Percentiles rank a stretch among this genome's conserved stretches.
These are phyloP conservation scores for Rosa rugosa DNA, from an alignment of 306 rosid genomes.

Conservation along the genomic window DNA sequence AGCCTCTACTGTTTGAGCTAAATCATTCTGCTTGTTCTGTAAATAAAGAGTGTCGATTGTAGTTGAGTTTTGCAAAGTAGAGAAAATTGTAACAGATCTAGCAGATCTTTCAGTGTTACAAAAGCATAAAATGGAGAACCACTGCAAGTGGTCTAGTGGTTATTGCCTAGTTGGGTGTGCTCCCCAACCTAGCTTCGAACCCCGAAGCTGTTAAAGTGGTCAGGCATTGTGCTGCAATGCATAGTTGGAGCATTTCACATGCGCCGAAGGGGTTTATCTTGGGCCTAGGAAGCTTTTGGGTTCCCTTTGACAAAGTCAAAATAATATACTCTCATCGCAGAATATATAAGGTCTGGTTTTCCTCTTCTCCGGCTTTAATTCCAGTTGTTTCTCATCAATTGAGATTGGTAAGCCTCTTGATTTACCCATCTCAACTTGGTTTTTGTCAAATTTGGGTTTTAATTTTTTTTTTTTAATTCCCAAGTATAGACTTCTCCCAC, in stretches of 20 bases:
- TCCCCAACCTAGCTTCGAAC: too few relatives aligned
- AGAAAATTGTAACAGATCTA: not conserved
- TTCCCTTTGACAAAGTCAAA: too few relatives aligned
- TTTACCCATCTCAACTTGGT: not conserved
- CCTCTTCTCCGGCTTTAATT: not conserved
- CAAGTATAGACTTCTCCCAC: not conserved
- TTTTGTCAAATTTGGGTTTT: not conserved
- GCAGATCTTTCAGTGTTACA: not conserved
- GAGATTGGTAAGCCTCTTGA: not conserved
- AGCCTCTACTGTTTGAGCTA: not conserved
- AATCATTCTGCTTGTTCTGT: not conserved
- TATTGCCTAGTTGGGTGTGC: too few relatives aligned
- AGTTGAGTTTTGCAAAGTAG: not conserved
- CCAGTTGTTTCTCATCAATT: not conserved
- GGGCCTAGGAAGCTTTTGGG: too few relatives aligned
- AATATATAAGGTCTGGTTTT: not conserved
- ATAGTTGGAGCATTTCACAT: too few relatives aligned
- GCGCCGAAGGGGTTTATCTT: too few relatives aligned
- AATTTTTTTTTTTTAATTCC: not conserved
- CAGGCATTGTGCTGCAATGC: too few relatives aligned
- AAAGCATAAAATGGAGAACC: too few relatives aligned
- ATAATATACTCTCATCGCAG: not conserved
- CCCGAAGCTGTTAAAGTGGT: too few relatives aligned
- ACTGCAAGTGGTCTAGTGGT: too few relatives aligned
- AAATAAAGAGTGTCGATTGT: constrained; percentile 14